A percentile compares a stretch with the other conserved stretches of the same genome.
phyloP scores from a whole-genome alignment of 1,284 basidiomycete genomes.

The Hypsizygus ulmarius region DNA sequence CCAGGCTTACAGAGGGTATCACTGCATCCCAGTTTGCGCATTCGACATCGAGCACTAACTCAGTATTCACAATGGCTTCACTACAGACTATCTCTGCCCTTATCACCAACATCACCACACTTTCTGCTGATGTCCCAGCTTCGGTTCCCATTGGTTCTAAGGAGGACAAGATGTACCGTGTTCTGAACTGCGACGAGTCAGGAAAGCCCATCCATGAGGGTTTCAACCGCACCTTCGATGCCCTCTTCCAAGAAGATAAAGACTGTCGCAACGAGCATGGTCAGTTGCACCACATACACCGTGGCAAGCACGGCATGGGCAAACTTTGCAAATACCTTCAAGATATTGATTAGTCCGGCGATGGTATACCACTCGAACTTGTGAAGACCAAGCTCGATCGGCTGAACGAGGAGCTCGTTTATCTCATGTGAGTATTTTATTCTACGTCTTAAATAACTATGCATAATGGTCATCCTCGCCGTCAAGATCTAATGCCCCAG shows the following conservation, averaged over 20 bases:
- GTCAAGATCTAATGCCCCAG: constrained; percentile 4
- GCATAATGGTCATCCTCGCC: no score
- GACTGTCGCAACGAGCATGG: constrained; percentile 2
- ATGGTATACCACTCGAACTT: constrained; percentile 6
- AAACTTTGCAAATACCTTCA: constrained; percentile 4
- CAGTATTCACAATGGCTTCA: neutral
- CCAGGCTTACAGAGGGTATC: no score
- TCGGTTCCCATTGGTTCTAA: neutral
- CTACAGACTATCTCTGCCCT: neutral
- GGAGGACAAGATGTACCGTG: constrained; percentile 3
- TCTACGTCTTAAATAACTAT: neutral
- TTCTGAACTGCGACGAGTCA: neutral
- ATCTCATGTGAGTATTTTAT: constrained; percentile 5
- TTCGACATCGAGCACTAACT: neutral
- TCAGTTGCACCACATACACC: constrained; percentile 13
- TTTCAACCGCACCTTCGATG: constrained; percentile 1
- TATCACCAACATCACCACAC: neutral
- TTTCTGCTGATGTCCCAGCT: neutral
- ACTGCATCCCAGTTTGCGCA: neutral
- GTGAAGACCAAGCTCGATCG: constrained; percentile 11
- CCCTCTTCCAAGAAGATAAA: neutral
- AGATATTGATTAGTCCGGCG: constrained; percentile 1
- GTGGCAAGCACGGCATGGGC: constrained; percentile 5
- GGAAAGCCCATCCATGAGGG: neutral
- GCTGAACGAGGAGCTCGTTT: constrained; percentile 1